Base-by-base conservation (phyloP, 768 basidiomycete genomes). In the Lentinus brumalis region DNA sequence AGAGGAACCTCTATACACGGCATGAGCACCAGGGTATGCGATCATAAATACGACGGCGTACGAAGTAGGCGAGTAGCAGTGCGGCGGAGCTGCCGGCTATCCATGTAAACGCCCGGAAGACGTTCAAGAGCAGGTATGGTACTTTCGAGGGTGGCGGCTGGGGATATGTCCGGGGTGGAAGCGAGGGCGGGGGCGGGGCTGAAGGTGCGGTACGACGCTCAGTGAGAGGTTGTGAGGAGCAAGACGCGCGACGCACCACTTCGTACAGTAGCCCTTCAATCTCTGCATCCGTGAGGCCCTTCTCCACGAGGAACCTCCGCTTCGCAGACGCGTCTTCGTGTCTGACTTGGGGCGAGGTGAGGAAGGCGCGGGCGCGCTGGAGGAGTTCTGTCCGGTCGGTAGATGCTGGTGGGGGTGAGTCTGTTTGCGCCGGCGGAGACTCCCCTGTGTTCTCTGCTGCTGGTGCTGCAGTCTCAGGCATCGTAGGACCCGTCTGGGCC, bases 161-260 rank as follows among this genome's bases (percentile, higher is more conserved):
- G 4, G 90, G 90, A 66, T 92, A 92, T 50, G 86, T 85, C 64
- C 88, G 81, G 0, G 90, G 88, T 18, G 90, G 90, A 39, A 92
- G 68, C 15, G 58, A 58, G 15, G 71, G 71, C 67, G 58, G 52
- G 9, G 62, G 62, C 16, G 57, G 53, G 58, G 58, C 61, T 62
- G 15, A 31, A 18, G 15, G 30, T n/a, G 7, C 30, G 16, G 35
- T n/a, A 26, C 57, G 52, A 35, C 16, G 30, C 35, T 16, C 31
- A 66, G 16, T 75, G 71, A 77, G 41, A 15, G 21, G 18, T 32
- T 79, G 45, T n/a, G 47, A 45, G 16, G 12, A 29, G 29, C 41
- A 56, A 60, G 38, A 45, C 50, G 38, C 39, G 71, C 81, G 47
- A 55, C 67, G 53, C 65, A 91, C 90, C 67, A 79, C 55, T 63